Conservation (phyloP, 495 filamentous ascomycete species). For the Pseudoneurospora amorphoporcata region DNA sequence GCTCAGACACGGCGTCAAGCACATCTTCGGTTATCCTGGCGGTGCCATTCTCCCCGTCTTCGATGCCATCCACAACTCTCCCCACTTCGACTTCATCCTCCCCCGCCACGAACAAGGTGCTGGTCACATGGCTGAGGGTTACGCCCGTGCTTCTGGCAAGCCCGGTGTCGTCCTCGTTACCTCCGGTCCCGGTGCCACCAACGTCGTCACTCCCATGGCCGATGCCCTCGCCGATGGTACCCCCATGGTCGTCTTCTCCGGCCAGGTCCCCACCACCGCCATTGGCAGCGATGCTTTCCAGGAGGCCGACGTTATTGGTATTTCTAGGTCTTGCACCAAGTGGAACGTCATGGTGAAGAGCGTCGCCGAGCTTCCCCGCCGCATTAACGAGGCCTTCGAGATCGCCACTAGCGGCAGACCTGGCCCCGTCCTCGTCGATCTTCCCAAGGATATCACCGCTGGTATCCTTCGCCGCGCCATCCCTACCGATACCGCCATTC, state of each 20-base stretch:
- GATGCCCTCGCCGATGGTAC: constrained; percentile 72
- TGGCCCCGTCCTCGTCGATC: constrained; percentile 69
- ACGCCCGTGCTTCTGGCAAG: constrained; percentile 63
- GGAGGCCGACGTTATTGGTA: constrained; percentile 68
- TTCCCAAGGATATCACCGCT: constrained; percentile 71
- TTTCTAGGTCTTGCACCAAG: constrained; percentile 69
- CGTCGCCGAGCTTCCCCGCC: constrained; percentile 62
- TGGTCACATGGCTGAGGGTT: constrained; percentile 74
- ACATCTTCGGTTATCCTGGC: constrained; percentile 75
- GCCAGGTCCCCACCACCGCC: constrained; percentile 62
- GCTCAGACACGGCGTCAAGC: constrained; percentile 81
- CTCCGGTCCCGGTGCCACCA: constrained; percentile 69
- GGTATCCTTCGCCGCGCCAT: constrained; percentile 57
- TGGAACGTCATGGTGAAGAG: constrained; percentile 83
- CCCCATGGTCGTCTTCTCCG: constrained; percentile 67
- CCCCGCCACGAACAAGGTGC: constrained; percentile 73
- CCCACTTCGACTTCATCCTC: constrained; percentile 66
- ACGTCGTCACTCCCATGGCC: constrained; percentile 69
- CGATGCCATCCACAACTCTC: constrained; percentile 73
- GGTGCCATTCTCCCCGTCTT: constrained; percentile 78
- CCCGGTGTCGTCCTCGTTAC: constrained; percentile 72
- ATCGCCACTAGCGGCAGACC: constrained; percentile 68
- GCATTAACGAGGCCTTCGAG: constrained; percentile 80
- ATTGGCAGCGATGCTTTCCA: constrained; percentile 78
- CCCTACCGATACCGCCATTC: constrained; percentile 52